Base-by-base conservation (phyloP, 345 rosid species). In the Syzygium oleosum region DNA sequence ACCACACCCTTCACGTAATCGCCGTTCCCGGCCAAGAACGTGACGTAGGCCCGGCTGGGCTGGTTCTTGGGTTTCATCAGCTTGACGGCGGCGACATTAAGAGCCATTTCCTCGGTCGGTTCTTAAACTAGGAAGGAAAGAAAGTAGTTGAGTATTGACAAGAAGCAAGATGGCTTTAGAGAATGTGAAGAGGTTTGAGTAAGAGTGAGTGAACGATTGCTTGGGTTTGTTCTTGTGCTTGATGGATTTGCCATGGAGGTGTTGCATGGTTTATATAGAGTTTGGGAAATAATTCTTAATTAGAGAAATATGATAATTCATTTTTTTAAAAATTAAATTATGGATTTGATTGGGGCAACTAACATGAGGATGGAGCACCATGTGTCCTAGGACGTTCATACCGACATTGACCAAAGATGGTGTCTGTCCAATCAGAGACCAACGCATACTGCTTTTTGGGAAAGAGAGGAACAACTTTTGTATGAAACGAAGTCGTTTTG, bases 21-120 rank as follows among this genome's bases (percentile, higher is more conserved):
- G 0, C 80, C 49, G 49, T 41, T 41, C 80, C 80, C 80, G 8
- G 80, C 80, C 4, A 73, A 38, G 80, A 73, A 73, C 25, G 80
- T 73, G 49, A 73, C 49, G 49, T 38, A 73, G 80, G 80, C 80
- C 0, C 80, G 49, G 80, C 86, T 84, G 86, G 46, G 63, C 49
- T 19, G 55, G 41, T 6, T 90, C 11, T 89, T 88, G 2, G 89
- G 91, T 89, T 91, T 93, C 54, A 86, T 61, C 0, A 73, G 80
- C 4, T 73, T 73, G 49, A 49, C 2, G 14, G 49, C 14, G 0
- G 49, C 0, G 27, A 38, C 80, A 3, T 73, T 73, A 38, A 38
- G 80, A 73, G 80, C 80, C 80, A 73, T 73, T 19, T 38, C 49
- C 21, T 38, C 49, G 25, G 49, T 73, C 49, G 27, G 49, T 73